These are phyloP conservation scores for Phytopythium mirpurense DNA, from an alignment of 352 stramenopile species.

Conservation along the genomic window DNA sequence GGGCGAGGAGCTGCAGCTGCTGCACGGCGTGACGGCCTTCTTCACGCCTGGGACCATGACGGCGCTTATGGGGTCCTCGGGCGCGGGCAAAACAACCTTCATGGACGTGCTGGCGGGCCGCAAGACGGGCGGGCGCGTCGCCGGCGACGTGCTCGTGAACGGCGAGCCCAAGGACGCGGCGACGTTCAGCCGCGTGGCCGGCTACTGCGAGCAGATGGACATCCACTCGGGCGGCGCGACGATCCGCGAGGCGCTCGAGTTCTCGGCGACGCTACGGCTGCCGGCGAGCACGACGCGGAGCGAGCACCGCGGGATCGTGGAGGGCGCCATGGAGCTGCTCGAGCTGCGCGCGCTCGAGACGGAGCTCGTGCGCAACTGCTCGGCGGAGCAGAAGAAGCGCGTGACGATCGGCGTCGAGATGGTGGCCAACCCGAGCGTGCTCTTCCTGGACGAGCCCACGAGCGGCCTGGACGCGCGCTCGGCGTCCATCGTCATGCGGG, in stretches of 20 bases:
- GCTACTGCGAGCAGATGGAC: conserved; percentile 76
- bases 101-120: conserved; percentile 46
- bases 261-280: too few relatives aligned
- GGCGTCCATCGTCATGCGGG: too few relatives aligned
- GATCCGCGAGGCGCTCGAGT: conserved; percentile 69
- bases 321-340: conserved; percentile 6
- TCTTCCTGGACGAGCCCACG: too few relatives aligned
- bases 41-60: conserved; percentile 44
- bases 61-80: conserved; percentile 60
- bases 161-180: too few relatives aligned
- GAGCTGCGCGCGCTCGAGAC: conserved; percentile 2
- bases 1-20: conserved; percentile 20
- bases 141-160: too few relatives aligned
- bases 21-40: conserved; percentile 31
- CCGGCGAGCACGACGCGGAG: conserved; percentile 38
- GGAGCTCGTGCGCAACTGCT: conserved; percentile 2
- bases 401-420: too few relatives aligned
- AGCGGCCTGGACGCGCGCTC: too few relatives aligned
- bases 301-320: conserved; percentile 9
- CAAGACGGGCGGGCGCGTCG: conserved; percentile 24
- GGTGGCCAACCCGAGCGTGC: too few relatives aligned
- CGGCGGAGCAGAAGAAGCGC: not conserved
- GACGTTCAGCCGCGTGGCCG: not conserved
- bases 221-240: conserved; percentile 80
- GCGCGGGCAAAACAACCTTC: conserved; percentile 53